phyloP scores from a whole-genome alignment of 257 asterid genomes.

The Solanum lignicaule region DNA sequence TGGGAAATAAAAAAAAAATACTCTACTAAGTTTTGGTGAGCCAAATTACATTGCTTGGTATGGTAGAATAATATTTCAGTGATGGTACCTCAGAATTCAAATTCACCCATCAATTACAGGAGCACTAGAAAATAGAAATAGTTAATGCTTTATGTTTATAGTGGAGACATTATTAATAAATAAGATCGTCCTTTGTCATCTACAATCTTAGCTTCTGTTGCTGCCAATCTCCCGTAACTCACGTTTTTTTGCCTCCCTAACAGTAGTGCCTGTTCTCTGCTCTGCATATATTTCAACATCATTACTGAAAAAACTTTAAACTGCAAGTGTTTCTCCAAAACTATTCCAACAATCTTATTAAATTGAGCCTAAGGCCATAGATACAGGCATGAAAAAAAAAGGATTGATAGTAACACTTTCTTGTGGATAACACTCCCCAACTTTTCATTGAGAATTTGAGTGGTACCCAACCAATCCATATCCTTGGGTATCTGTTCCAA shows the following conservation, averaged over 20 bases:
- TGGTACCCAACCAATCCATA: not conserved
- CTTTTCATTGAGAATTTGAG: not conserved
- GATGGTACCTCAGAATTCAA: not conserved
- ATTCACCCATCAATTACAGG: not conserved
- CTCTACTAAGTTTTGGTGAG: not conserved
- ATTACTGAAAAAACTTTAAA: not conserved
- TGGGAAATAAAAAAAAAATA: too few relatives aligned
- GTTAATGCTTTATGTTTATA: not conserved
- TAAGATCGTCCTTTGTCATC: not conserved
- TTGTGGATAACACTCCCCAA: not conserved
- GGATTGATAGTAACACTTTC: not conserved
- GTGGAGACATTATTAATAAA: not conserved
- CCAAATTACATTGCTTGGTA: too few relatives aligned
- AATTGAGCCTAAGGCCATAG: not conserved
- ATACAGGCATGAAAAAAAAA: not conserved
- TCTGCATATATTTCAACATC: not conserved
- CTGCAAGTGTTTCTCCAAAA: not conserved
- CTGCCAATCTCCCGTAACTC: not conserved
- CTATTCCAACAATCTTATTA: not conserved
- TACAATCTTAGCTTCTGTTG: not conserved
- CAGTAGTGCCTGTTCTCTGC: not conserved
- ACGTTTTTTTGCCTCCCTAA: not conserved
- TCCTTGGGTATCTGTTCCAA: not conserved
- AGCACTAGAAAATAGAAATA: not conserved
- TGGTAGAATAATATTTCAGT: not conserved